These are phyloP conservation scores for Hypocrella siamensis DNA, from an alignment of 2,329 filamentous ascomycete species.

Conservation along the genomic window DNA sequence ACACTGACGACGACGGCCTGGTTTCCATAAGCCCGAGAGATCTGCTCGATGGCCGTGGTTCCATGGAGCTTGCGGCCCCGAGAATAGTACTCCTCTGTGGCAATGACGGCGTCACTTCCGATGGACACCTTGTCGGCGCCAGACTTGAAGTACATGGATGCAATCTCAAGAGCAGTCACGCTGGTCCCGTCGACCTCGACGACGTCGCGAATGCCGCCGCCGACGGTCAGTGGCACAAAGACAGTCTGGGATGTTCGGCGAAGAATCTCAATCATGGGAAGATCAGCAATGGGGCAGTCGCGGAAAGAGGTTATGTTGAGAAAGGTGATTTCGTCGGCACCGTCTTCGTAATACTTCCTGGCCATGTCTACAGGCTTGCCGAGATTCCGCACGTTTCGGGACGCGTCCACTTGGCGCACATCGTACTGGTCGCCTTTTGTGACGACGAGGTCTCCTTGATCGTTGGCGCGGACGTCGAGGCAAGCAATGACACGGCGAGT, in stretches of 20 bases:
- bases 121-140: constrained; percentile 97
- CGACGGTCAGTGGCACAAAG: constrained; percentile 90
- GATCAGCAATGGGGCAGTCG: constrained; percentile 80
- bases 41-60: constrained; percentile 86
- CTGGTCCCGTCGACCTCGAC: constrained; percentile 75
- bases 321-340: constrained; percentile 93
- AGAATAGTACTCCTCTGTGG: constrained; percentile 80
- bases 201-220: constrained; percentile 88
- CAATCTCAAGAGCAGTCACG: constrained; percentile 83
- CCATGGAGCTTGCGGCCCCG: constrained; percentile 54
- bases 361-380: constrained; percentile 96
- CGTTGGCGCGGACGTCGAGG: constrained; percentile 87
- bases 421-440: constrained; percentile 99
- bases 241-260: constrained; percentile 76
- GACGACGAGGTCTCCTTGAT: constrained; percentile 86
- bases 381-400: constrained; percentile 64
- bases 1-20: constrained; percentile 95
- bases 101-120: constrained; percentile 83
- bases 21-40: constrained; percentile 83
- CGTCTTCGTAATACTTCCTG: constrained; percentile 84
- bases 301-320: constrained; percentile 97
- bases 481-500: constrained; percentile 93
- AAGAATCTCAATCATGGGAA: constrained; percentile 92
- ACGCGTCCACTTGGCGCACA: constrained; percentile 69
- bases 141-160: constrained; percentile 92